A percentile compares a stretch with the other conserved stretches of the same genome.
These are phyloP conservation scores for Orychophragmus violaceus DNA, from an alignment of 345 rosid species.

Conservation along the genomic window DNA sequence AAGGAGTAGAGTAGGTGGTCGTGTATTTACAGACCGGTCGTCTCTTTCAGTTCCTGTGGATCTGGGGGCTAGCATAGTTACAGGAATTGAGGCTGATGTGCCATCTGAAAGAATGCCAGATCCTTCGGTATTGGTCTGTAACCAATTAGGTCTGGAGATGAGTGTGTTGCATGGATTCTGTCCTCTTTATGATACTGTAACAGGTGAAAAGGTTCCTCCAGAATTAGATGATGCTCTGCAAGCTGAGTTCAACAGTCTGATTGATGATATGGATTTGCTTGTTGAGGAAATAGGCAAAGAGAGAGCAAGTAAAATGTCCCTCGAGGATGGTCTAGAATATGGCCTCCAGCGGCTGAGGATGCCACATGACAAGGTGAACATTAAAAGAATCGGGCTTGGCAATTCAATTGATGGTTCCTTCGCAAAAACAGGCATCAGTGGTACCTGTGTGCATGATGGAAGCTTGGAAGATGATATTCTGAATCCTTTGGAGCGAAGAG, in stretches of 20 bases:
- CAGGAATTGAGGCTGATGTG: constrained; percentile 98
- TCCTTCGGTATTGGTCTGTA: constrained; percentile 91
- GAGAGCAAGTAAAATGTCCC: constrained; percentile 78
- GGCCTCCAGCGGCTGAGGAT: constrained; percentile 75
- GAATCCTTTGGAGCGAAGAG: constrained; percentile 96
- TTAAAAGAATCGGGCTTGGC: constrained; percentile 39
- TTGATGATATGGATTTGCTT: constrained; percentile 87
- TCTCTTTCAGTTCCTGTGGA: constrained; percentile 99
- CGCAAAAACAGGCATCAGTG: constrained; percentile 37
- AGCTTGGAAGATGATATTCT: constrained; percentile 50
- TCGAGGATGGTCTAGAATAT: constrained; percentile 95
- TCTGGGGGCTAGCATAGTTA: constrained; percentile 99
- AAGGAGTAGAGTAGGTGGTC: constrained; percentile 92
- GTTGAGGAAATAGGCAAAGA: constrained; percentile 87
- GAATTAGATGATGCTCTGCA: constrained; percentile 91
- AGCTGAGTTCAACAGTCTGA: constrained; percentile 88
- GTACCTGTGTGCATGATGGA: constrained; percentile 32
- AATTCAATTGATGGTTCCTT: constrained; percentile 32
- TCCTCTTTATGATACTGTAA: constrained; percentile 89
- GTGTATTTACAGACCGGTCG: constrained; percentile 88
- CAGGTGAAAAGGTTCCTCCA: constrained; percentile 88
- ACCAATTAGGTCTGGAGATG: constrained; percentile 90
- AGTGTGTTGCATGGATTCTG: constrained; percentile 93
- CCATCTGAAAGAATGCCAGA: constrained; percentile 98
- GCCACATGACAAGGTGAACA: constrained; percentile 44